These are phyloP conservation scores for Prasinococcaceae sp. DNA, from an alignment of 139 green algal species.

Conservation along the genomic window DNA sequence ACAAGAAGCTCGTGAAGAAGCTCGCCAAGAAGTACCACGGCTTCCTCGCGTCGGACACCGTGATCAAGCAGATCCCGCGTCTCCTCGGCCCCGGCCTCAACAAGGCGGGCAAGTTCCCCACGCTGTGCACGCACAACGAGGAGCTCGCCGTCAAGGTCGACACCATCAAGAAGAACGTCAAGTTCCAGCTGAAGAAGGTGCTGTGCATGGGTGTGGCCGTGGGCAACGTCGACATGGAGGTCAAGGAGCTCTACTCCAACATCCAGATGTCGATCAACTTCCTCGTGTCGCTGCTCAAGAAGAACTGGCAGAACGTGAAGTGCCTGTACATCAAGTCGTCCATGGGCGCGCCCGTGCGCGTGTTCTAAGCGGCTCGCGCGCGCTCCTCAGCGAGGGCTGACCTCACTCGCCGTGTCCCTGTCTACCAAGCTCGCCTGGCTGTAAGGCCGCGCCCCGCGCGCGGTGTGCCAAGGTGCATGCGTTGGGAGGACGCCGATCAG, in stretches of 20 bases:
- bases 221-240: slow-evolving; percentile 78
- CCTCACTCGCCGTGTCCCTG: too few relatives aligned
- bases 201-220: slow-evolving; percentile 96
- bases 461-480: too few relatives aligned
- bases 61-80: slow-evolving; percentile 99
- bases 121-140: slow-evolving; percentile 27
- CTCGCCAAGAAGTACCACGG: slow-evolving; percentile 92
- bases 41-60: slow-evolving; percentile 92
- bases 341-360: slow-evolving; percentile 86
- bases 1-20: slow-evolving; percentile 99
- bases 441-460: too few relatives aligned
- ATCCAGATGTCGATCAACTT: slow-evolving; percentile 91
- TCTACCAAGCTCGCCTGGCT: too few relatives aligned
- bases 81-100: slow-evolving; percentile 93
- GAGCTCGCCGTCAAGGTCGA: slow-evolving; percentile 40
- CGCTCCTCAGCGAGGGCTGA: too few relatives aligned
- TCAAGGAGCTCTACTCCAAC: slow-evolving; percentile 70
- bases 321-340: slow-evolving; percentile 91
- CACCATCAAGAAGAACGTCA: slow-evolving; percentile 83
- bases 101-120: slow-evolving; percentile 99
- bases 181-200: slow-evolving; percentile 99
- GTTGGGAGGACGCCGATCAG: too few relatives aligned
- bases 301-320: slow-evolving; percentile 99
- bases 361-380: slow-evolving; percentile 87
- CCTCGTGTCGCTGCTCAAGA: slow-evolving; percentile 97